A percentile compares a stretch with the other conserved stretches of the same genome.
phyloP scores from a whole-genome alignment of 129 eudicot species.

The Cynara cardunculus region DNA sequence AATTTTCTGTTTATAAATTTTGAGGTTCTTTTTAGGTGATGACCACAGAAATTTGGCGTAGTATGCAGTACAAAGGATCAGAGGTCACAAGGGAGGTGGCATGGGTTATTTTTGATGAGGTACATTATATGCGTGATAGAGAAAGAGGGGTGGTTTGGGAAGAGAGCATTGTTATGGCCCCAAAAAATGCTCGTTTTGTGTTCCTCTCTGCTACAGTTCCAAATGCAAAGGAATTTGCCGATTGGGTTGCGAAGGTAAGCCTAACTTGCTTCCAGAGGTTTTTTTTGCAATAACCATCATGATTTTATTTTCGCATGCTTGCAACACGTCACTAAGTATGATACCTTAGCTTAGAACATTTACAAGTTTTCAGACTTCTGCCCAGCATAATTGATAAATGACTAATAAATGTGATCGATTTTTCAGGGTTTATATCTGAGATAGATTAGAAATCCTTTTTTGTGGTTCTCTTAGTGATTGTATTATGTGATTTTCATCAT shows the following conservation, averaged over 20 bases:
- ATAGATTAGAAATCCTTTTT: too few species aligned
- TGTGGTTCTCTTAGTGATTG: neutral
- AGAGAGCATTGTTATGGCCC: slow-evolving; percentile 99
- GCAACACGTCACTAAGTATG: neutral
- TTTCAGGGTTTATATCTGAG: neutral
- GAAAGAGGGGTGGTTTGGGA: slow-evolving; percentile 99
- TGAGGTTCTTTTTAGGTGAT: slow-evolving; percentile 57
- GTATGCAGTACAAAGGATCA: slow-evolving; percentile 99
- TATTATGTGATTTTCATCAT: too few species aligned
- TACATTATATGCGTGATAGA: slow-evolving; percentile 98
- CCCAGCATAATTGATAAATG: neutral
- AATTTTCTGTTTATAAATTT: neutral
- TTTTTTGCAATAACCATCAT: neutral
- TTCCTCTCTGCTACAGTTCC: slow-evolving; percentile 98
- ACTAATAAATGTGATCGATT: neutral
- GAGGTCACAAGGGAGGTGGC: slow-evolving; percentile 94
- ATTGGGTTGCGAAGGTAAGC: slow-evolving; percentile 98
- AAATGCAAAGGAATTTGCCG: slow-evolving; percentile 97
- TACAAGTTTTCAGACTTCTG: neutral
- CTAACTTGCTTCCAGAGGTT: neutral
- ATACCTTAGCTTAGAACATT: neutral
- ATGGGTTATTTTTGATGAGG: slow-evolving; percentile 96
- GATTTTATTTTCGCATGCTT: neutral
- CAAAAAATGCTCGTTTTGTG: slow-evolving; percentile 86
- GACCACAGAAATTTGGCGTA: slow-evolving; percentile 99